These are phyloP conservation scores for Linaria vulgaris DNA, from an alignment of 257 asterid genomes.

Conservation along the genomic window DNA sequence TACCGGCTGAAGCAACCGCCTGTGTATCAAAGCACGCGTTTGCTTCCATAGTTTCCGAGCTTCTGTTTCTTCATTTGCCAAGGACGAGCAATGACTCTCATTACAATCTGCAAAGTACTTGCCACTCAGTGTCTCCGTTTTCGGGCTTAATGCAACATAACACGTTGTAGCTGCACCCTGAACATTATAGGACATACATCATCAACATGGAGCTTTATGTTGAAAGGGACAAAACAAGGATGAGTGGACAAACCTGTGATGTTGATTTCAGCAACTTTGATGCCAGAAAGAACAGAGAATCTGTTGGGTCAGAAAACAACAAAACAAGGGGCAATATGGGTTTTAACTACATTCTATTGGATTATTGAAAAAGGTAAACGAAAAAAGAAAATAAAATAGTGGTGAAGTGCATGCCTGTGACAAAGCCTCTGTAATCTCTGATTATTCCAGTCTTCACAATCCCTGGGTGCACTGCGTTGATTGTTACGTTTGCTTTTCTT, in stretches of 20 bases:
- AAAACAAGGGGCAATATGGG: background rate
- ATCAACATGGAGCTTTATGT: background rate
- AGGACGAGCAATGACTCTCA: conserved; percentile 59
- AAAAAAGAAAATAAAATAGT: conserved; percentile 10
- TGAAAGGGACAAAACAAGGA: conserved; percentile 22
- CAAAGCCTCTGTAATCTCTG: conserved; percentile 90
- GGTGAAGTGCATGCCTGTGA: conserved; percentile 67
- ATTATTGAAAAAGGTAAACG: conserved; percentile 17
- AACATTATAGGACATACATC: background rate
- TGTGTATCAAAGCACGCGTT: conserved; percentile 52
- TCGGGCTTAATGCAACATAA: conserved; percentile 72
- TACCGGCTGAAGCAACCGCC: conserved; percentile 44
- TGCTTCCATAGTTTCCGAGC: conserved; percentile 68
- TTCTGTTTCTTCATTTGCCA: conserved; percentile 56
- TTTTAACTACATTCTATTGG: conserved; percentile 26
- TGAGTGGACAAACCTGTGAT: conserved; percentile 73
- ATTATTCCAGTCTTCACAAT: conserved; percentile 88
- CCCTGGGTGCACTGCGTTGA: conserved; percentile 95
- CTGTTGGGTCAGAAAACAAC: conserved; percentile 32
- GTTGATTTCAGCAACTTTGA: conserved; percentile 85
- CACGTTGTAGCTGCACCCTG: conserved; percentile 96
- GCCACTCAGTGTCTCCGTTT: conserved; percentile 53
- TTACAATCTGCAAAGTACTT: conserved; percentile 89
- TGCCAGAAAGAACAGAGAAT: conserved; percentile 87
- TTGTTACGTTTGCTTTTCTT: conserved; percentile 76